phyloP scores from a whole-genome alignment of 2,329 filamentous ascomycete species.

The Camillea tinctor region DNA sequence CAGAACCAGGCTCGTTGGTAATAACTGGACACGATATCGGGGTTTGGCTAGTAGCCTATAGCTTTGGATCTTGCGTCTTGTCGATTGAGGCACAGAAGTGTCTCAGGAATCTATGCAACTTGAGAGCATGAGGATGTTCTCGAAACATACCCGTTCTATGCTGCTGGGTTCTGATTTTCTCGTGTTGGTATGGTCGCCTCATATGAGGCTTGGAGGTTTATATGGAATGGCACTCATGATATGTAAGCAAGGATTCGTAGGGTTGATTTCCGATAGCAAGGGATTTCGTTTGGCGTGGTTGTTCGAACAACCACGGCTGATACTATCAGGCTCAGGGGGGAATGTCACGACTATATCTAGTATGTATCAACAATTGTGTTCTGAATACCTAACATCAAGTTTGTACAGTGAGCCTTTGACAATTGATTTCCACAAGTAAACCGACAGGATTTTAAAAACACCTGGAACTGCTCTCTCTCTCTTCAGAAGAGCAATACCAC shows the following conservation, averaged over 20 bases:
- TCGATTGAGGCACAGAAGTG: background rate
- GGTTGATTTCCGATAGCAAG: background rate
- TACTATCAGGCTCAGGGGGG: background rate
- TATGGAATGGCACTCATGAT: background rate
- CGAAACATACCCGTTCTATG: background rate
- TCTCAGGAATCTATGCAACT: background rate
- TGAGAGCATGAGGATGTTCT: background rate
- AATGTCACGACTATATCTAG: background rate
- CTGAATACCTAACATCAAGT: background rate
- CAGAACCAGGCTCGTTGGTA: conserved; percentile 20
- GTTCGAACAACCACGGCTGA: too few relatives aligned
- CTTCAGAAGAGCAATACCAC: background rate
- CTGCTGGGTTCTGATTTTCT: background rate
- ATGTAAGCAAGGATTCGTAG: background rate
- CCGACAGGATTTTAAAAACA: background rate
- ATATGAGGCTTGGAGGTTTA: background rate
- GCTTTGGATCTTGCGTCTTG: background rate
- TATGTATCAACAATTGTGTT: background rate
- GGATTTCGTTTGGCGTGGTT: too few relatives aligned
- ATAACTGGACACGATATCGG: background rate
- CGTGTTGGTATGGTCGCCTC: background rate
- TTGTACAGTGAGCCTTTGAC: background rate
- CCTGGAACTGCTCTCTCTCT: background rate
- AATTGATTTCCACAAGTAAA: background rate
- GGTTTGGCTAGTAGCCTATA: background rate